Evolutionary conservation across 352 stramenopile species (phyloP).

Genomic region (Phytophthora sansomeana): DNA sequence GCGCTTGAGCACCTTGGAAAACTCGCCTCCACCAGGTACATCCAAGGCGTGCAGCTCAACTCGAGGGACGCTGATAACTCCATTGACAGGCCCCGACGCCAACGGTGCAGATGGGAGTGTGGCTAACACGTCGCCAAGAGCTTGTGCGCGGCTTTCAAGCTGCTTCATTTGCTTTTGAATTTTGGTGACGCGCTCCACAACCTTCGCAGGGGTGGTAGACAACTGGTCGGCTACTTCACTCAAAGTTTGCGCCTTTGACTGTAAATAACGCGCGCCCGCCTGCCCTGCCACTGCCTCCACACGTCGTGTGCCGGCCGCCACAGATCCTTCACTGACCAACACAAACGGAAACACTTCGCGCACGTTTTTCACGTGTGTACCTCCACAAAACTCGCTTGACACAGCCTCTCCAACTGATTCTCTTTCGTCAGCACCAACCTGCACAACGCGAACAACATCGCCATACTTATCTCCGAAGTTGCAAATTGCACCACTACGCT

Average conservation of each 20-base stretch:
- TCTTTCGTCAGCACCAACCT: conserved; percentile 42
- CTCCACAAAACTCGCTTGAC: conserved; percentile 82
- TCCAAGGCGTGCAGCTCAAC: conserved; percentile 51
- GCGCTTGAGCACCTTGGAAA: conserved; percentile 64
- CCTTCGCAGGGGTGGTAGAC: conserved; percentile 68
- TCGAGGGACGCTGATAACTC: conserved; percentile 14
- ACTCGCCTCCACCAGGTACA: conserved; percentile 37
- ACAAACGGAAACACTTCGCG: conserved; percentile 73
- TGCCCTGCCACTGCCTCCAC: conserved; percentile 71
- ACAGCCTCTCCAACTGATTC: conserved; percentile 6
- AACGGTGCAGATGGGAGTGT: conserved; percentile 50
- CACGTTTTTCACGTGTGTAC: conserved; percentile 67
- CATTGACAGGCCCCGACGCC: conserved; percentile 33
- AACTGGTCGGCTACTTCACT: conserved; percentile 58
- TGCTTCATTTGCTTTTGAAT: conserved; percentile 79
- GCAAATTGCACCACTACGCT: conserved; percentile 73
- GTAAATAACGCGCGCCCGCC: conserved; percentile 60
- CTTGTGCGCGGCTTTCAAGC: conserved; percentile 58
- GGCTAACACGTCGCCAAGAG: conserved; percentile 61
- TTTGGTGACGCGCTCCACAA: conserved; percentile 69
- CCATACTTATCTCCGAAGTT: conserved; percentile 89
- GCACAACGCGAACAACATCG: conserved; percentile 81
- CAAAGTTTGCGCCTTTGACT: conserved; percentile 64
- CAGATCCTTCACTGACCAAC: conserved; percentile 78
- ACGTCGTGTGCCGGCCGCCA: conserved; percentile 79